phyloP scores from a whole-genome alignment of 2,329 filamentous ascomycete species.

The Alternaria alternata region DNA sequence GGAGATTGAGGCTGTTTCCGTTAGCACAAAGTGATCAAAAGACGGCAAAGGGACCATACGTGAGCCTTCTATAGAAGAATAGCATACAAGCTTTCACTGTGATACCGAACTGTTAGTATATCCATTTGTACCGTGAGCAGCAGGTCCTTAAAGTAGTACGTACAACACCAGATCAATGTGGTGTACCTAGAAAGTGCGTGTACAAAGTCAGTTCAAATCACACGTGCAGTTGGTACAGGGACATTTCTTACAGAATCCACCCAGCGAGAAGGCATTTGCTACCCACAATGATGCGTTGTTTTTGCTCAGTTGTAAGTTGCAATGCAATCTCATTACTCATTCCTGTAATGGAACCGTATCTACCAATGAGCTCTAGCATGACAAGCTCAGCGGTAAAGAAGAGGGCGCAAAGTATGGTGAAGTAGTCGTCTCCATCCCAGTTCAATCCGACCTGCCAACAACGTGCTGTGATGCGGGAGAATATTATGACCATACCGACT shows the following conservation, averaged over 20 bases:
- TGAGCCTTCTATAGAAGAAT: constrained; percentile 19
- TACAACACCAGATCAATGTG: constrained; percentile 20
- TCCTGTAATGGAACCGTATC: constrained; percentile 16
- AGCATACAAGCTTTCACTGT: constrained; percentile 22
- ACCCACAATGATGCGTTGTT: constrained; percentile 10
- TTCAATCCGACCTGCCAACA: constrained; percentile 11
- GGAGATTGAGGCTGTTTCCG: constrained; percentile 10
- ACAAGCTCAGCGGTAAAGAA: constrained; percentile 18
- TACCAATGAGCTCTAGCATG: constrained; percentile 19
- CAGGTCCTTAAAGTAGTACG: background rate
- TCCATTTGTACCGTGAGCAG: background rate
- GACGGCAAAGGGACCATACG: constrained; percentile 5
- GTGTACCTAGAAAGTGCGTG: background rate
- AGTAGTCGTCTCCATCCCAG: constrained; percentile 24
- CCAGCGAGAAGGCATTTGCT: constrained; percentile 19
- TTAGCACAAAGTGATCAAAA: background rate
- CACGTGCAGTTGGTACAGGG: no score
- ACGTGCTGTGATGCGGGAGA: constrained; percentile 12
- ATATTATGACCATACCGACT: constrained; percentile 15
- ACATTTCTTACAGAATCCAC: constrained; percentile 10
- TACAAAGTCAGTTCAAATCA: no score
- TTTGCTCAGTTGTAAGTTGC: constrained; percentile 12
- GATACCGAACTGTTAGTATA: background rate
- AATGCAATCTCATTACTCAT: constrained; percentile 16
- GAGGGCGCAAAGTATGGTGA: constrained; percentile 10